Percentiles rank a stretch among this genome's conserved stretches.
Evolutionary conservation across 2,329 filamentous ascomycete species (phyloP).

Genomic region (Colletotrichum echinochloae): DNA sequence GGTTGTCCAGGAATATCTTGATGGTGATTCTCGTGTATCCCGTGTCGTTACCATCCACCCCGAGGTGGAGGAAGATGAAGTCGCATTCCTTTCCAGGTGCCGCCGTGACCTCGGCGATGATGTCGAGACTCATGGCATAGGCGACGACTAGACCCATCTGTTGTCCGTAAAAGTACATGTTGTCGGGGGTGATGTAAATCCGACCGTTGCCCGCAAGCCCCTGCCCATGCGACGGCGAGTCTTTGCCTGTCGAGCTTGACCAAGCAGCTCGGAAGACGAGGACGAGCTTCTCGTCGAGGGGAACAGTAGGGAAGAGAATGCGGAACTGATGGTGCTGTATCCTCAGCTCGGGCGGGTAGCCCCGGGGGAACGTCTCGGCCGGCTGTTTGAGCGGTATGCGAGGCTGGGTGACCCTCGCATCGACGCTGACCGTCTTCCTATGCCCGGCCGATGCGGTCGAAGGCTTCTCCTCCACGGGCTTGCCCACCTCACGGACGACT

Average conservation of each 20-base stretch:
- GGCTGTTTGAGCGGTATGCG: slow-evolving; percentile 47
- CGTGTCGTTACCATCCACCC: slow-evolving; percentile 70
- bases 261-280: slow-evolving; percentile 95
- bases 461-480: slow-evolving; percentile 44
- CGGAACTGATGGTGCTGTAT: slow-evolving; percentile 95
- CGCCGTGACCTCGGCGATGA: slow-evolving; percentile 88
- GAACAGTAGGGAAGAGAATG: slow-evolving; percentile 86
- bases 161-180: slow-evolving; percentile 97
- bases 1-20: slow-evolving; percentile 92
- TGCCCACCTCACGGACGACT: slow-evolving; percentile 52
- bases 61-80: slow-evolving; percentile 86
- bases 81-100: slow-evolving; percentile 92
- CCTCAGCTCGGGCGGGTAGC: slow-evolving; percentile 85
- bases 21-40: slow-evolving; percentile 82
- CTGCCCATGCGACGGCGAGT: slow-evolving; percentile 53
- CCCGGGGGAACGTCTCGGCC: slow-evolving; percentile 72
- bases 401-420: slow-evolving; percentile 49
- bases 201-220: slow-evolving; percentile 76
- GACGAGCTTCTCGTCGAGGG: slow-evolving; percentile 82
- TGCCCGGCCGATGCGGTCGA: slow-evolving; percentile 45
- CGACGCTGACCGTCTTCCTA: slow-evolving; percentile 60
- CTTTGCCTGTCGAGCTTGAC: slow-evolving; percentile 64
- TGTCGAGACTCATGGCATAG: slow-evolving; percentile 79
- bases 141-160: slow-evolving; percentile 91
- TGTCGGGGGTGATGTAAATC: slow-evolving; percentile 86